Evolutionary conservation across 2,329 filamentous ascomycete species (phyloP).

Genomic region (Apiospora koreana): DNA sequence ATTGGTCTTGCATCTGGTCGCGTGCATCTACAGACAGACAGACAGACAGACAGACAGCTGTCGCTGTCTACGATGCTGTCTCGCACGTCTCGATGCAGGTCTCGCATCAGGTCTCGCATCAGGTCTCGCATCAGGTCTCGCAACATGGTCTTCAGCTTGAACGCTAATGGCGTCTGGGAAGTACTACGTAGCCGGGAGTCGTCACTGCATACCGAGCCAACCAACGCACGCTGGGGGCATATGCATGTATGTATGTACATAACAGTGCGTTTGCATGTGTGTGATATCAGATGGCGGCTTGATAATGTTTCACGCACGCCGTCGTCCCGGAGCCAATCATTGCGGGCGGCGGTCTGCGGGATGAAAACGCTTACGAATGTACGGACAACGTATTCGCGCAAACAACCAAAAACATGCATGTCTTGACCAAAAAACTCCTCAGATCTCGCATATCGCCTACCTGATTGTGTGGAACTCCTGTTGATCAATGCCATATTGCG

Average conservation of each 20-base stretch:
- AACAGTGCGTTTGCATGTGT: neutral
- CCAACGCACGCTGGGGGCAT: neutral
- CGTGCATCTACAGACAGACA: neutral
- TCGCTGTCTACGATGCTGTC: neutral
- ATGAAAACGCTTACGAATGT: slow-evolving; percentile 4
- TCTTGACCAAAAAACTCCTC: neutral
- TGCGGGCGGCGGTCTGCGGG: neutral
- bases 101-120: neutral
- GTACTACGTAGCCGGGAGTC: neutral
- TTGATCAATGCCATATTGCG: slow-evolving; percentile 1
- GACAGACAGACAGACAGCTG: neutral
- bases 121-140: neutral
- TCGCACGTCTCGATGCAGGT: neutral
- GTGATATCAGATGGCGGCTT: slow-evolving; percentile 1
- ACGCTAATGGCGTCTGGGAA: neutral
- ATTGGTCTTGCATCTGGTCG: neutral
- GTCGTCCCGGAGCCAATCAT: neutral
- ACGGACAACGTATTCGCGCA: neutral
- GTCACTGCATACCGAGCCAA: neutral
- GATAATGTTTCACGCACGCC: neutral
- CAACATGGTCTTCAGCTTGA: neutral
- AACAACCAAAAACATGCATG: neutral
- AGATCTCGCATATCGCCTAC: neutral
- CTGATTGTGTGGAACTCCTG: slow-evolving; percentile 2
- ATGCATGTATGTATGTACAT: neutral